Evolutionary conservation across 108 stramenopile genomes (phyloP).

Genomic region (Cyclotella cryptica): DNA sequence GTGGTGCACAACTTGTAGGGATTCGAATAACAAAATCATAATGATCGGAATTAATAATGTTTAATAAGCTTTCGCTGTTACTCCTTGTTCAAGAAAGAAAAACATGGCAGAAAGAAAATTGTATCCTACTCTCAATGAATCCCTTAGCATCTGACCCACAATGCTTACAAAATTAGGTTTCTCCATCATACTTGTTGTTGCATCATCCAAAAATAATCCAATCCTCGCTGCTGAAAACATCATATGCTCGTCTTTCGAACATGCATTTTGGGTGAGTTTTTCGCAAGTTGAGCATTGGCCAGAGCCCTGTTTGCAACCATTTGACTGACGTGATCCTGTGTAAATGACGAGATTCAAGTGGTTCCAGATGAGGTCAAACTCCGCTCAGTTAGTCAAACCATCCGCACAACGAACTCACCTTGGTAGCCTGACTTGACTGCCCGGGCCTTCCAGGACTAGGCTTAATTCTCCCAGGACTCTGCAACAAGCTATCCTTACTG

Average conservation of each 20-base stretch:
- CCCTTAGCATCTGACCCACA: no score
- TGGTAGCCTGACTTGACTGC: conserved; percentile 42
- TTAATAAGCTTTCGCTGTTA: no score
- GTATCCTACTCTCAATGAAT: no score
- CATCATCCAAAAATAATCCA: not conserved
- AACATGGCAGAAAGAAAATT: no score
- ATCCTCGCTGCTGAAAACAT: not conserved
- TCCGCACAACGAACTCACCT: conserved; percentile 9
- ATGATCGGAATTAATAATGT: no score
- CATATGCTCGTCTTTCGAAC: conserved; percentile 47
- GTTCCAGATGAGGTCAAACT: not conserved
- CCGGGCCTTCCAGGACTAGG: conserved; percentile 58
- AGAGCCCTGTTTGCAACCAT: conserved; percentile 56
- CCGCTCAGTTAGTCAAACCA: not conserved
- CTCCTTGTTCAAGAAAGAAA: no score
- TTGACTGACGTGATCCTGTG: conserved; percentile 50
- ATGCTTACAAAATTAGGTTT: no score
- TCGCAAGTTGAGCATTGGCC: conserved; percentile 55
- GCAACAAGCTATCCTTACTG: conserved; percentile 71
- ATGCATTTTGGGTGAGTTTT: conserved; percentile 44
- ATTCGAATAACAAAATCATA: no score
- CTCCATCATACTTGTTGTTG: not conserved
- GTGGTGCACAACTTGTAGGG: no score
- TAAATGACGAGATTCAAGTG: not conserved
- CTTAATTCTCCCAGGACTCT: conserved; percentile 82